Base-by-base conservation (phyloP, 2,329 filamentous ascomycete species). In the Claviceps sp. region DNA sequence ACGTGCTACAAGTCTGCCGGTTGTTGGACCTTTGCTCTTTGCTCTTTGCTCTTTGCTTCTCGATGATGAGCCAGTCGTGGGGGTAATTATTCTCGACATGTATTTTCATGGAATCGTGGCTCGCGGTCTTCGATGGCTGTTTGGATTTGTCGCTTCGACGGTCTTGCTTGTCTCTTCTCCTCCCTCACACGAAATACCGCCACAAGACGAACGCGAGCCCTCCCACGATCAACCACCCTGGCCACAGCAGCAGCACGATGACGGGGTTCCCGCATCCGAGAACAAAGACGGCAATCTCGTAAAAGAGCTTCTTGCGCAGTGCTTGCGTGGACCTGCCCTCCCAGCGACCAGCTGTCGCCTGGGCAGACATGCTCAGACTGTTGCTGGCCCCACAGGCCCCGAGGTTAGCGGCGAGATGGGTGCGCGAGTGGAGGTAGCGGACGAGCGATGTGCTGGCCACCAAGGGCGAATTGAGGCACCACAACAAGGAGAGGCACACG, bases 201-300 rank as follows among this genome's bases (percentile, higher is more conserved):
- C 67, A 72, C 38, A 63, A 43, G 3, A 60, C 60, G 56, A 68
- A 65, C 1, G 61, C 55, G n/a, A 62, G 56, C 6, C 67, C 61
- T 2, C 60, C 72, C 34, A 80, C 54, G 30, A 79, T 54, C 54
- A 70, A 64, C 77, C 77, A 80, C 0, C 77, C 77, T 0, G 77
- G 77, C 77, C 77, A 81, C 57, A 81, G 76, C 55, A 79, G 55
- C 54, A 78, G 46, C 37, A 79, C 61, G 55, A 74, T 67, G 52
- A 80, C 46, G 34, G 64, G 59, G 55, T 78, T 78, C 24, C 72
- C 69, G 5, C 71, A 68, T 3, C 76, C 76, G 22, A 81, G 68
- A 40, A 79, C 65, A 48, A 74, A 67, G 48, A 72, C 65, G 53
- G 71, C 73, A 52, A 80, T 70, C 60, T 80, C 77, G 56, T 73